A percentile compares a stretch with the other conserved stretches of the same genome.
Evolutionary conservation across 768 basidiomycete species (phyloP).

Genomic region (Cyclocybe cylindracea): DNA sequence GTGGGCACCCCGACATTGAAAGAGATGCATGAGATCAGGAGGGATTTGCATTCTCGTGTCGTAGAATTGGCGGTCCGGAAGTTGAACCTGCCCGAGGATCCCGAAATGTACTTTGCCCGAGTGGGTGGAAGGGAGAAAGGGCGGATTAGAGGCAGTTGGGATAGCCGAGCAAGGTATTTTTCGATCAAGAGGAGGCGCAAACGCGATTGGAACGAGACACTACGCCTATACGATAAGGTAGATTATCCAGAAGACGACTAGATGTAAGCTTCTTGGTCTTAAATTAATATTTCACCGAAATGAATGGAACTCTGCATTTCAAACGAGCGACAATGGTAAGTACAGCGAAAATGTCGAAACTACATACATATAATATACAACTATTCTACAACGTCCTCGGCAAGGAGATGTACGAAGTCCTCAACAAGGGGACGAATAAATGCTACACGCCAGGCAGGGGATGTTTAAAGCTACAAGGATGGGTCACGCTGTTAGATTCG

Average conservation of each 20-base stretch:
- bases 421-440: too few relatives aligned
- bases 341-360: too few relatives aligned
- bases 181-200: conserved; percentile 78
- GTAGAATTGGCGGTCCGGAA: conserved; percentile 60
- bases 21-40: conserved; percentile 52
- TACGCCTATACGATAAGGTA: conserved; percentile 78
- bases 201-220: conserved; percentile 88
- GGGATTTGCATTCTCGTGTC: conserved; percentile 62
- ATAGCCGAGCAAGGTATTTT: conserved; percentile 73
- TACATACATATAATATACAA: too few relatives aligned
- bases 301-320: too few relatives aligned
- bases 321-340: too few relatives aligned
- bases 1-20: conserved; percentile 61
- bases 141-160: conserved; percentile 66
- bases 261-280: background rate
- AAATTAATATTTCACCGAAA: background rate
- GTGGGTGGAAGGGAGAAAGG: conserved; percentile 72
- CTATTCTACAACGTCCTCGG: too few relatives aligned
- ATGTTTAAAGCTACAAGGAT: too few relatives aligned
- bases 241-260: conserved; percentile 70
- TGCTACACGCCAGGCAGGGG: too few relatives aligned
- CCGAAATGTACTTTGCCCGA: conserved; percentile 64
- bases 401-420: too few relatives aligned
- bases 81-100: conserved; percentile 66
- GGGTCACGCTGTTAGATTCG: too few relatives aligned